phyloP scores from a whole-genome alignment of 192 early-diverging fungal genomes.

The Podochytrium sp. region DNA sequence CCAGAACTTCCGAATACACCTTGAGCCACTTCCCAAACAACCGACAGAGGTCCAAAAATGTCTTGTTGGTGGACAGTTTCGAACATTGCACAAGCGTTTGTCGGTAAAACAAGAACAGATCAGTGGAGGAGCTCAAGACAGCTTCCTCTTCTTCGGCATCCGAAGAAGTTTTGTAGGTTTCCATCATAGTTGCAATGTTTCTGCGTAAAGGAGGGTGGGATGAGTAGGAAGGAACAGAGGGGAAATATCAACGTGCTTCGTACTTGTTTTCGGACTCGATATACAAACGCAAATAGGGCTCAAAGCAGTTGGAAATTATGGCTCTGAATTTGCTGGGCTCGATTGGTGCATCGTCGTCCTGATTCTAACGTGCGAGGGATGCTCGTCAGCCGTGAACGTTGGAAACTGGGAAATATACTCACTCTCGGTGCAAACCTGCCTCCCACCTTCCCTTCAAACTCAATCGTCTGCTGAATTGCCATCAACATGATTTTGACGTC shows the following conservation, averaged over 20 bases:
- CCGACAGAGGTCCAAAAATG: conserved; percentile 82
- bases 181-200: conserved; percentile 65
- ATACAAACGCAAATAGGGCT: conserved; percentile 87
- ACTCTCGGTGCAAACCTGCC: conserved; percentile 69
- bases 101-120: conserved; percentile 90
- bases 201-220: too few relatives aligned
- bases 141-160: conserved; percentile 57
- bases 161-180: conserved; percentile 49
- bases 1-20: conserved; percentile 79
- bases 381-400: not conserved
- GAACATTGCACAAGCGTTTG: conserved; percentile 86
- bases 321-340: conserved; percentile 66
- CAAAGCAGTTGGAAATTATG: conserved; percentile 81
- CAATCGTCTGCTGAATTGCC: conserved; percentile 80
- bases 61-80: conserved; percentile 80
- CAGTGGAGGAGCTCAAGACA: conserved; percentile 86
- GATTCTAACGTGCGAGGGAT: not conserved
- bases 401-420: not conserved
- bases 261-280: conserved; percentile 84
- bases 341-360: conserved; percentile 20
- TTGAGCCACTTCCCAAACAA: conserved; percentile 82
- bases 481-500: conserved; percentile 76
- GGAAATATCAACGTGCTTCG: conserved; percentile 18
- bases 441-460: conserved; percentile 87
- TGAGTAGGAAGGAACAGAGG: not conserved